These are phyloP conservation scores for Botrytis aclada DNA, from an alignment of 2,329 filamentous ascomycete genomes.

Conservation along the genomic window DNA sequence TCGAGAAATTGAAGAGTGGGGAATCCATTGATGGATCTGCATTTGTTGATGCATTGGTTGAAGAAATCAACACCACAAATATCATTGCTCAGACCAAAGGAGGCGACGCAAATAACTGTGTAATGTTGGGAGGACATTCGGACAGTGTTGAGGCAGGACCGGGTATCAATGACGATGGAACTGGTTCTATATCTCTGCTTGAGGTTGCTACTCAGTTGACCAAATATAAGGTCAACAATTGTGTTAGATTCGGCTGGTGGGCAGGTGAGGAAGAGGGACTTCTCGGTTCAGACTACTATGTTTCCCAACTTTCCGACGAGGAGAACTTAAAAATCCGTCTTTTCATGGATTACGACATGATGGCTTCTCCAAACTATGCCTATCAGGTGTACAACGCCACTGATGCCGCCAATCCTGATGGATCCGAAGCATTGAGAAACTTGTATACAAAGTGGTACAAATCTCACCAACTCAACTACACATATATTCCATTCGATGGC, in stretches of 20 bases:
- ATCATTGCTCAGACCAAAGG: conserved; percentile 59
- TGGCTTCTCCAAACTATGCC: conserved; percentile 63
- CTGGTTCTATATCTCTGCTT: conserved; percentile 48
- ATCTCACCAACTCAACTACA: conserved; percentile 60
- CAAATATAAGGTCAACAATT: conserved; percentile 59
- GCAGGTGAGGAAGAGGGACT: conserved; percentile 65
- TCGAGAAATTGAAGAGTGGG: conserved; percentile 52
- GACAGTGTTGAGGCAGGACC: conserved; percentile 62
- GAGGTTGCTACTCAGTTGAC: conserved; percentile 60
- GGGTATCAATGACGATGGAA: conserved; percentile 44
- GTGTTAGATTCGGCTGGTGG: conserved; percentile 67
- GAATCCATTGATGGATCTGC: conserved; percentile 52
- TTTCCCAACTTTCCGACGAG: conserved; percentile 50
- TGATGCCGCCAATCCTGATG: conserved; percentile 66
- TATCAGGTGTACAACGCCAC: conserved; percentile 71
- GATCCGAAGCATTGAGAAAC: conserved; percentile 66
- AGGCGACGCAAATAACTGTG: conserved; percentile 60
- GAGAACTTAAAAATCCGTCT: conserved; percentile 62
- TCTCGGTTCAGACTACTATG: conserved; percentile 61
- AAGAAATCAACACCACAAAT: conserved; percentile 45
- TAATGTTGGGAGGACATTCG: conserved; percentile 63
- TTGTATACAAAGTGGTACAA: conserved; percentile 68
- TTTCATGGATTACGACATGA: conserved; percentile 71
- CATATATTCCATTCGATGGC: conserved; percentile 72
- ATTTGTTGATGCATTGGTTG: conserved; percentile 57